Evolutionary conservation across 352 stramenopile genomes (phyloP).

Genomic region (Thraustotheca clavata): DNA sequence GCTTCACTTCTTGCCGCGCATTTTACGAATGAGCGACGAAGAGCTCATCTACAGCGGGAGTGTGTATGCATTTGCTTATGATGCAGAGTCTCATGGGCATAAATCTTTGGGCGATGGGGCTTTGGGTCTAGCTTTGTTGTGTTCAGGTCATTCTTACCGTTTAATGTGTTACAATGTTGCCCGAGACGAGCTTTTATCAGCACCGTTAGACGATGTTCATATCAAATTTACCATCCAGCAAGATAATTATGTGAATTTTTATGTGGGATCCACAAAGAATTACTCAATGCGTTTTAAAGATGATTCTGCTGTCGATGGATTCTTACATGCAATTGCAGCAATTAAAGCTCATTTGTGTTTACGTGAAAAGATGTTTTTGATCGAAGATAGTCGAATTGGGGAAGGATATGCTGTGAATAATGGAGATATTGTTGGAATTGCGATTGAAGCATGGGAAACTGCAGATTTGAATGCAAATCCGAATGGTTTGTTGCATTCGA

Average conservation of each 20-base stretch:
- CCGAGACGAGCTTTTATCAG: slow-evolving; percentile 50
- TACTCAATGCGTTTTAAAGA: slow-evolving; percentile 76
- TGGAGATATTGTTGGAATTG: slow-evolving; percentile 17
- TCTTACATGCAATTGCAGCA: slow-evolving; percentile 43
- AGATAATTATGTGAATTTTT: slow-evolving; percentile 68
- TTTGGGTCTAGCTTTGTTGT: slow-evolving; percentile 52
- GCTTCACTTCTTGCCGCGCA: slow-evolving; percentile 15
- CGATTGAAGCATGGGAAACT: slow-evolving; percentile 5
- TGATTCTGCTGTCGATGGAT: slow-evolving; percentile 26
- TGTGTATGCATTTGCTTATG: slow-evolving; percentile 66
- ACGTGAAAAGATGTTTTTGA: slow-evolving; percentile 14
- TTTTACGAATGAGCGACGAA: slow-evolving; percentile 38
- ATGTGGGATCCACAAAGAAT: slow-evolving; percentile 41
- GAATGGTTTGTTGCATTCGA: not conserved
- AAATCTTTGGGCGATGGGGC: slow-evolving; percentile 46
- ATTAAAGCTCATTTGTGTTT: slow-evolving; percentile 45
- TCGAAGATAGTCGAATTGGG: not conserved
- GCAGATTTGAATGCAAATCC: not conserved
- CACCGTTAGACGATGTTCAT: slow-evolving; percentile 27
- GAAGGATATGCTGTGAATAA: slow-evolving; percentile 14
- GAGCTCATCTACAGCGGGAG: slow-evolving; percentile 54
- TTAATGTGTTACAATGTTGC: slow-evolving; percentile 65
- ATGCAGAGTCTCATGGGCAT: slow-evolving; percentile 40
- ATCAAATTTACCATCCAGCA: slow-evolving; percentile 53
- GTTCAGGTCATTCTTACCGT: slow-evolving; percentile 28